phyloP scores from a whole-genome alignment of 2,329 filamentous ascomycete species.

The Trichoderma gracile region DNA sequence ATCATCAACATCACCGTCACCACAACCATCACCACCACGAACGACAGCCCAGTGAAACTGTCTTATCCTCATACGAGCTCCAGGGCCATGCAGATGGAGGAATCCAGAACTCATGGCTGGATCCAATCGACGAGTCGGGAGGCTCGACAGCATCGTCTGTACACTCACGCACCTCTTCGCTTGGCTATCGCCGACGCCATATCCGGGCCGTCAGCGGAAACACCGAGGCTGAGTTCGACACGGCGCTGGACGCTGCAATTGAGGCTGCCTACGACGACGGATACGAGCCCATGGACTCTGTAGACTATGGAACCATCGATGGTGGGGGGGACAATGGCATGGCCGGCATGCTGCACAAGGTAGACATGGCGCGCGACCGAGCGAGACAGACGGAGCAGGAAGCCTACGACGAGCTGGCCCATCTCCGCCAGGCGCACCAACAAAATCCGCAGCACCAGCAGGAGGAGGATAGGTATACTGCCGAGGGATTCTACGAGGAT shows the following conservation, averaged over 20 bases:
- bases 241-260: conserved; percentile 89
- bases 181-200: conserved; percentile 67
- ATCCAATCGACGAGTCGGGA: conserved; percentile 88
- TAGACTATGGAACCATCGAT: conserved; percentile 41
- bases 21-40: conserved; percentile 1
- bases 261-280: conserved; percentile 95
- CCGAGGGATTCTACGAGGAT: conserved; percentile 63
- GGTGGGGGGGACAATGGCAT: conserved; percentile 45
- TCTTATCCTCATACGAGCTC: conserved; percentile 23
- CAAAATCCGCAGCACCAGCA: conserved; percentile 36
- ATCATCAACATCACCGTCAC: conserved; percentile 26
- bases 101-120: conserved; percentile 87
- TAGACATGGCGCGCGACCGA: conserved; percentile 74
- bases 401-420: conserved; percentile 42
- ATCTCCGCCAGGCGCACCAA: conserved; percentile 49
- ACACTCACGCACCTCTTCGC: conserved; percentile 75
- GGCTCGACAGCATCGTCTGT: conserved; percentile 77
- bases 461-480: conserved; percentile 27
- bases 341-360: conserved; percentile 61
- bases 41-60: conserved; percentile 6
- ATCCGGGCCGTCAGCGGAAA: conserved; percentile 67
- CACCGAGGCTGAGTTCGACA: conserved; percentile 89
- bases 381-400: conserved; percentile 74
- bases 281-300: conserved; percentile 68
- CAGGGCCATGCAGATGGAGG: conserved; percentile 50